These are phyloP conservation scores for Barnettozyma botsteinii DNA, from an alignment of 805 yeast species.

Conservation along the genomic window DNA sequence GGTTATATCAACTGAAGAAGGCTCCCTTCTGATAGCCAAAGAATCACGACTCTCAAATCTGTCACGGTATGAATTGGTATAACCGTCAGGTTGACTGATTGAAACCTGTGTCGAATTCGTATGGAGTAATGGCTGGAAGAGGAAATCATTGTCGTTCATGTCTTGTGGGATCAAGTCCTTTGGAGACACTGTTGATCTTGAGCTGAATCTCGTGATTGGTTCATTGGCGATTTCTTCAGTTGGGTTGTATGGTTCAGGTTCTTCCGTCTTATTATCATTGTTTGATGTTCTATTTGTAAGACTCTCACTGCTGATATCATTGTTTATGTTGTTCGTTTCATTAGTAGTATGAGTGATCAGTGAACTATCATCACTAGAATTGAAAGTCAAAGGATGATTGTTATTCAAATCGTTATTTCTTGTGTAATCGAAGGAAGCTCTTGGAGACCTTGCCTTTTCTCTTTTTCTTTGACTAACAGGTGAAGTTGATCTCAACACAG, in stretches of 20 bases:
- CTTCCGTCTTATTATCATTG: neutral
- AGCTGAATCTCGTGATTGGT: conserved; percentile 9
- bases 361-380: neutral
- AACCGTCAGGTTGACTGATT: neutral
- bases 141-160: conserved; percentile 1
- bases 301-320: too few species aligned
- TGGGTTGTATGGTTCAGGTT: conserved; percentile 1
- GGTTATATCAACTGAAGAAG: conserved; percentile 33
- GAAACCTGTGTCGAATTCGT: conserved; percentile 13
- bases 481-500: conserved; percentile 30
- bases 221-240: neutral
- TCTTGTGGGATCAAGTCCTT: conserved; percentile 1
- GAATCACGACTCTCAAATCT: conserved; percentile 28
- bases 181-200: conserved; percentile 15
- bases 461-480: conserved; percentile 23
- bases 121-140: conserved; percentile 11
- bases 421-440: conserved; percentile 11
- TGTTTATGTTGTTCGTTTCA: neutral
- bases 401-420: conserved; percentile 12
- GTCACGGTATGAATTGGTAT: conserved; percentile 2
- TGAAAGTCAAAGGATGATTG: conserved; percentile 2
- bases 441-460: conserved; percentile 14
- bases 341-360: too few species aligned
- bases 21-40: conserved; percentile 20
- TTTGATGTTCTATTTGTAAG: too few species aligned